phyloP scores from a whole-genome alignment of 78 protist species.

The Dictyostelium capitatum region DNA sequence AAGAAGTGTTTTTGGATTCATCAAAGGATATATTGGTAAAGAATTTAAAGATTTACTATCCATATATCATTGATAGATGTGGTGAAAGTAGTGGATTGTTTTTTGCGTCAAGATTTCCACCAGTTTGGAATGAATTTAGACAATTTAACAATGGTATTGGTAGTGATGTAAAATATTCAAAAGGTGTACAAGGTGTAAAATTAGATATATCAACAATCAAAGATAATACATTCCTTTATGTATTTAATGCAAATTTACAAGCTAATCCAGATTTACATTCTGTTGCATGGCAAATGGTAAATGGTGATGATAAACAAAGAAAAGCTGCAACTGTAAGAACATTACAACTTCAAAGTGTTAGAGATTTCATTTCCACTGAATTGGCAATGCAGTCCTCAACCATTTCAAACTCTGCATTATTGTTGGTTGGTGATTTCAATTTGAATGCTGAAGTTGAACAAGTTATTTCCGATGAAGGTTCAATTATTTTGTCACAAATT shows the following conservation, averaged over 20 bases:
- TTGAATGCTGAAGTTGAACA: conserved; percentile 57
- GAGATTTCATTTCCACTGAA: conserved; percentile 53
- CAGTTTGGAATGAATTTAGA: conserved; percentile 68
- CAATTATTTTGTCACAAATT: conserved; percentile 30
- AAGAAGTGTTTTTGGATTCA: conserved; percentile 47
- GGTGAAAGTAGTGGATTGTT: conserved; percentile 53
- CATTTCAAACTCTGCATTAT: not conserved
- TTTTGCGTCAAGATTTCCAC: conserved; percentile 69
- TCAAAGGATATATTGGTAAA: conserved; percentile 22
- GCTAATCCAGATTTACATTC: conserved; percentile 54
- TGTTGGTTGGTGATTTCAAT: conserved; percentile 55
- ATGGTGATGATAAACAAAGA: conserved; percentile 70
- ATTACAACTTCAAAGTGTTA: conserved; percentile 54
- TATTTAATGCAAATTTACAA: conserved; percentile 70
- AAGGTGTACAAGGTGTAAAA: conserved; percentile 77
- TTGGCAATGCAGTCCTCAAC: conserved; percentile 32
- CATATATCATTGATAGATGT: conserved; percentile 47
- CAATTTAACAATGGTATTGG: conserved; percentile 72
- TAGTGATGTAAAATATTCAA: conserved; percentile 35
- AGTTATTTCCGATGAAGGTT: conserved; percentile 66
- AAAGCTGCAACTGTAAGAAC: conserved; percentile 68
- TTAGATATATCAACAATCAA: conserved; percentile 42
- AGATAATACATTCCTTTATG: conserved; percentile 54
- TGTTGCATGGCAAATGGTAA: conserved; percentile 77
- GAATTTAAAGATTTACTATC: conserved; percentile 16